A percentile compares a stretch with the other conserved stretches of the same genome.
These are phyloP conservation scores for Umbellularia californica DNA, from an alignment of 164 flowering plant genomes.

Conservation along the genomic window DNA sequence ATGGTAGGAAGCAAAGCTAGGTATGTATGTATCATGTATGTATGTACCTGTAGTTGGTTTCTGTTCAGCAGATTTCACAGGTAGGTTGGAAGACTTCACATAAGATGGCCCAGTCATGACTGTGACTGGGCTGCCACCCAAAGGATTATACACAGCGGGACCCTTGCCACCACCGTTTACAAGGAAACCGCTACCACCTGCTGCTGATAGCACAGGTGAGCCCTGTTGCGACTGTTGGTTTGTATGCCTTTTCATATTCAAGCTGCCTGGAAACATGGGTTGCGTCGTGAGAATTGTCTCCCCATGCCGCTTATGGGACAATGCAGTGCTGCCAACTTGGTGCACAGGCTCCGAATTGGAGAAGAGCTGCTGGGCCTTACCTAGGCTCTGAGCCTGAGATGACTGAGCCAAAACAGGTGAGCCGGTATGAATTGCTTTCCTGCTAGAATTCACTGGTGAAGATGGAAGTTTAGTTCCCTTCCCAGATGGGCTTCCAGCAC, in stretches of 20 bases:
- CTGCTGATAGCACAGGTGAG: background rate
- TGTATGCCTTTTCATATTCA: constrained; percentile 5
- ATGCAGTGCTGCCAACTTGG: background rate
- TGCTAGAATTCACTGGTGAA: constrained; percentile 4
- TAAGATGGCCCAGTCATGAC: constrained; percentile 14
- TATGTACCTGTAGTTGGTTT: constrained; percentile 13
- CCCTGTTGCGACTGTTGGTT: constrained; percentile 9
- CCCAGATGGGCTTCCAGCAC: constrained; percentile 6
- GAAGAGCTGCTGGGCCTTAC: constrained; percentile 13
- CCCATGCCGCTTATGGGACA: constrained; percentile 5
- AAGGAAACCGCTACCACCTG: background rate
- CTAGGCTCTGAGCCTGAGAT: constrained; percentile 1
- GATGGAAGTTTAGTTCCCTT: constrained; percentile 2
- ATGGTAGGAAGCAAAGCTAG: background rate
- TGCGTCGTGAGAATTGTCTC: constrained; percentile 2
- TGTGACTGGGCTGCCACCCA: constrained; percentile 6
- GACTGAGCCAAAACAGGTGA: constrained; percentile 8
- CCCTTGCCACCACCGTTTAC: constrained; percentile 8
- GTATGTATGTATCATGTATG: background rate
- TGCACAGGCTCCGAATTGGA: constrained; percentile 8
- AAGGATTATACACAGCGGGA: constrained; percentile 2
- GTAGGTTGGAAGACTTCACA: constrained; percentile 11
- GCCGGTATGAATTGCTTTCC: background rate
- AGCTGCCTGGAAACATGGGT: constrained; percentile 1
- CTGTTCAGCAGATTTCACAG: constrained; percentile 14